Conservation (phyloP, 2,329 filamentous ascomycete species). For the Aspergillus aculeatinus region DNA sequence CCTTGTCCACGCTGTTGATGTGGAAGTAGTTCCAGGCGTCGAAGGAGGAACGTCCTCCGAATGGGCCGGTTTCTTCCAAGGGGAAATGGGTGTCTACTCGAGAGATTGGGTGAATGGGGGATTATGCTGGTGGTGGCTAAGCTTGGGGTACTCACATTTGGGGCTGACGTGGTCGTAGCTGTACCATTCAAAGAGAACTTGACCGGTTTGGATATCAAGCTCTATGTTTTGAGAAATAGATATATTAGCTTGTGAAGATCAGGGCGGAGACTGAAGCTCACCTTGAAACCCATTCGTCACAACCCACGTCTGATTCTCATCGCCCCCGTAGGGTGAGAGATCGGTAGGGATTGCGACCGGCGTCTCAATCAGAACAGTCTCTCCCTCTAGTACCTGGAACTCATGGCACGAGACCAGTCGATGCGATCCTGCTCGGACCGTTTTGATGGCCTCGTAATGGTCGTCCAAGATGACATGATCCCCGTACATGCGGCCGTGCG, state of each 20-base stretch:
- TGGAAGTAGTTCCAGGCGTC: too few relatives aligned
- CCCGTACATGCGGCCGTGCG: slow-evolving; percentile 52
- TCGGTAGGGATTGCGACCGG: neutral
- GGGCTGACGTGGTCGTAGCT: slow-evolving; percentile 7
- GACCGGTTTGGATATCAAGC: slow-evolving; percentile 2
- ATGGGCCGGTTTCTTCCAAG: too few relatives aligned
- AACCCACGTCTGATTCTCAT: neutral
- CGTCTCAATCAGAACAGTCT: slow-evolving; percentile 1
- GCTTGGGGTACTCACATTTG: too few relatives aligned
- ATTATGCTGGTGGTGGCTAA: too few relatives aligned
- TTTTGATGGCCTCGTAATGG: slow-evolving; percentile 53
- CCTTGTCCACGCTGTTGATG: too few relatives aligned
- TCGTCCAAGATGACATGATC: slow-evolving; percentile 52
- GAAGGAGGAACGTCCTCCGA: too few relatives aligned
- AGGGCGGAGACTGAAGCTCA: neutral
- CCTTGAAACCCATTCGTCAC: slow-evolving; percentile 1
- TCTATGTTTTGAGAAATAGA: neutral
- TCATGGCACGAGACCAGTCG: neutral
- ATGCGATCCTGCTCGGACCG: slow-evolving; percentile 41
- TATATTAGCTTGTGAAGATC: too few relatives aligned
- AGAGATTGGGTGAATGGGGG: too few relatives aligned
- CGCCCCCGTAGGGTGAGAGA: neutral
- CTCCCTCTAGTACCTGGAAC: slow-evolving; percentile 1
- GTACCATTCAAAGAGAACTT: slow-evolving; percentile 8
- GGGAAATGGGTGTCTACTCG: too few relatives aligned